Evolutionary conservation across 73 alveolate genomes (phyloP).

Genomic region (Uronychia binucleata): DNA sequence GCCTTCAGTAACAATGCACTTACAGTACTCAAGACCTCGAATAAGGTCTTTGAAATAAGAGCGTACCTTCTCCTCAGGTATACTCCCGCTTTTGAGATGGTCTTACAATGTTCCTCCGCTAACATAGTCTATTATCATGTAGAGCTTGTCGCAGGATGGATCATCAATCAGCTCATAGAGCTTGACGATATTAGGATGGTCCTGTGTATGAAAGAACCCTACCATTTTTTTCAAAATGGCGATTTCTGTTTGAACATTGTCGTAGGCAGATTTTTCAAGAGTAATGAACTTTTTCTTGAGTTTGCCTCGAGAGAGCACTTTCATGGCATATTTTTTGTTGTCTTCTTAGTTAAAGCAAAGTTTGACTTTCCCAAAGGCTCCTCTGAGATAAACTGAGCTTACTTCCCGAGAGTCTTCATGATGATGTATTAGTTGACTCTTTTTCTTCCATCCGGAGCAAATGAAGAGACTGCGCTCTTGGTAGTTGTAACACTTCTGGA

Average conservation of each 20-base stretch:
- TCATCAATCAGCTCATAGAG: conserved; percentile 63
- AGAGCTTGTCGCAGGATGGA: conserved; percentile 45
- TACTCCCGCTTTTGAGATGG: neutral
- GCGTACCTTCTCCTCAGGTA: conserved; percentile 12
- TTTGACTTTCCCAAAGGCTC: conserved; percentile 45
- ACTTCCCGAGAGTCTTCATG: conserved; percentile 9
- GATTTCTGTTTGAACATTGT: conserved; percentile 37
- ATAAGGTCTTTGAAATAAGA: conserved; percentile 49
- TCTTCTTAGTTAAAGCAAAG: conserved; percentile 30
- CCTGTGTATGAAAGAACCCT: too few species aligned
- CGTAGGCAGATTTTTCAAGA: conserved; percentile 27
- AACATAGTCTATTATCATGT: conserved; percentile 61
- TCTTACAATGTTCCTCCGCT: conserved; percentile 12
- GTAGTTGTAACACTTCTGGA: neutral
- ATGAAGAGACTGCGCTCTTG: neutral
- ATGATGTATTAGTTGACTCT: conserved; percentile 1
- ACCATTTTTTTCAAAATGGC: conserved; percentile 61
- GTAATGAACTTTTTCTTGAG: conserved; percentile 42
- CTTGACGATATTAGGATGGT: conserved; percentile 57
- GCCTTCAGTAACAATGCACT: too few species aligned
- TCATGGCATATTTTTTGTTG: conserved; percentile 43
- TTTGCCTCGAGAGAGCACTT: conserved; percentile 35
- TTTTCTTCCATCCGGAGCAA: neutral
- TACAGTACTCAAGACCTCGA: conserved; percentile 48
- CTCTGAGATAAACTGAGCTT: conserved; percentile 2